Evolutionary conservation across 2,329 filamentous ascomycete species (phyloP), one percentile per base, ranked within the genome.

Genomic region (Tolypocladium tundrense): DNA sequence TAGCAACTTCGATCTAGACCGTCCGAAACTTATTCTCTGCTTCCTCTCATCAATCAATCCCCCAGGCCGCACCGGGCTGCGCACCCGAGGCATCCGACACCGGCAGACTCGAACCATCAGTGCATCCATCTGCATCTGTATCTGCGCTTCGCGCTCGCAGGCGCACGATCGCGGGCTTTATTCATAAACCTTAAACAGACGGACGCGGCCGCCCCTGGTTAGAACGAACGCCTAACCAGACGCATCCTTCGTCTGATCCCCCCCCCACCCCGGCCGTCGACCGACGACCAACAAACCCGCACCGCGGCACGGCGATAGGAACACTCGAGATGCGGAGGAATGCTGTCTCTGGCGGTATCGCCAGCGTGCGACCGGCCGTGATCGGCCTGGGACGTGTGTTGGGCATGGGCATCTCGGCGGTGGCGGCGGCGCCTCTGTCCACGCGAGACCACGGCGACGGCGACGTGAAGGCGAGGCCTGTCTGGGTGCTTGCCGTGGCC

Each of bases 401-500:
- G 35, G 79, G 77, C 59, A 69, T 78, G 57, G 73, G 77, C 60
- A 64, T 84, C 33, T 76, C 76, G 21, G 78, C 75, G 13, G 79
- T 76, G 43, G 71, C 77, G 5, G 78, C 79, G 13, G 77, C 77
- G 19, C 79, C 80, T 1, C 58, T 81, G 43, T 62, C 64, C 14
- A 59, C 62, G 40, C 60, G 64, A 40, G 69, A 67, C 37, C 74
- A 75, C 52, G 70, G 79, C 52, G 71, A 78, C 57, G 77, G 74
- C 41, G 77, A 84, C 57, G 72, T 75, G 9, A 76, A 80, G 31
- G 86, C 88, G 61, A 81, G 85, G 9, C 81, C 82, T 55, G 76
- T 96, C 64, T 96, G 90, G 88, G 77, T 93, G 52, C 91, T 97
- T 68, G 81, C 94, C 61, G 79, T 86, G 58, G 80, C 91, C 37